A percentile compares a stretch with the other conserved stretches of the same genome.
These are phyloP conservation scores for Boletus rex-veris DNA, from an alignment of 768 basidiomycete species.

Conservation along the genomic window DNA sequence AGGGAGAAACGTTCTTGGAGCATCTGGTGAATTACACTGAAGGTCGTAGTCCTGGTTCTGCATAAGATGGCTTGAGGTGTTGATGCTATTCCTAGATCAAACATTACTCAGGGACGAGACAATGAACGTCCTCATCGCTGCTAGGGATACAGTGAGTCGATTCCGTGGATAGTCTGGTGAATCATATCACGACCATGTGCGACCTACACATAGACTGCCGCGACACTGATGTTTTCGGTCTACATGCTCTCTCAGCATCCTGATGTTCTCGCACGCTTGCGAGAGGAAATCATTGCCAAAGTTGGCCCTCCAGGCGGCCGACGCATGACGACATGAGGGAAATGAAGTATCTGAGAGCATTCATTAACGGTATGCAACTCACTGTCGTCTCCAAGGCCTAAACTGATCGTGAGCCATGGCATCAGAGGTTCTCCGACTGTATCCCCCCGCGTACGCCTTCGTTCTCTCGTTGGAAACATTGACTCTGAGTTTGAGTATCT, in stretches of 20 bases:
- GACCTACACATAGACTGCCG: conserved; percentile 23
- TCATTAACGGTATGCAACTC: conserved; percentile 51
- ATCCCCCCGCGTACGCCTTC: conserved; percentile 27
- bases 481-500: neutral
- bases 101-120: conserved; percentile 23
- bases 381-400: neutral
- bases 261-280: conserved; percentile 42
- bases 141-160: conserved; percentile 43
- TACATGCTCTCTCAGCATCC: conserved; percentile 54
- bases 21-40: conserved; percentile 54
- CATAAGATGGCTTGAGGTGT: neutral
- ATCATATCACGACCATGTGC: neutral
- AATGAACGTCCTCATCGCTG: conserved; percentile 30
- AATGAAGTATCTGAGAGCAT: conserved; percentile 62
- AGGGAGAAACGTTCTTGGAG: conserved; percentile 46
- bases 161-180: neutral
- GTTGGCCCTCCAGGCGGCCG: conserved; percentile 50
- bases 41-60: conserved; percentile 32
- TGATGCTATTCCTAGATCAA: conserved; percentile 16
- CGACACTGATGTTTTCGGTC: conserved; percentile 34
- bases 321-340: conserved; percentile 54
- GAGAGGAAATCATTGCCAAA: conserved; percentile 52
- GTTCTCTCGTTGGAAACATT: neutral
- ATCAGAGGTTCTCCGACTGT: conserved; percentile 33
- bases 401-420: neutral